Evolutionary conservation across 1,284 basidiomycete species (phyloP), one percentile per base, ranked within the genome.

Genomic region (Ceratobasidium sp.): DNA sequence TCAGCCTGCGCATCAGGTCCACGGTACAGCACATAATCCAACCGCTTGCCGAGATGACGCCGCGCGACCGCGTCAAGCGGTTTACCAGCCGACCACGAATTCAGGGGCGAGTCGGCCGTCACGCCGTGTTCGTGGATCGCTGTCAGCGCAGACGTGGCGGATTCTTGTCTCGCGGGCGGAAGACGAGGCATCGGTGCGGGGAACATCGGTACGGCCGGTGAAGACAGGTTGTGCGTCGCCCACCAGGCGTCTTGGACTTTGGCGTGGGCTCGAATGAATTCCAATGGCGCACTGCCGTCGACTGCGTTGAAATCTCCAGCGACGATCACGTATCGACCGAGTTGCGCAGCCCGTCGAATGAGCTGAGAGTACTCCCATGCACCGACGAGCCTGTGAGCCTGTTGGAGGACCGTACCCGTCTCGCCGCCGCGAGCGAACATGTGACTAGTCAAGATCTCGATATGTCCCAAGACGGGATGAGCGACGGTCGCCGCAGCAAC

Each of bases 371-470:
- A 91, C 84, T 99, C 95, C 94, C 96, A 99, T 67, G 96, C 94
- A 83, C 98, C 96, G 13, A 96, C 92, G n/a, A 98, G 89, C 68
- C 97, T 90, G 83, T 99, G 97, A 0, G 96, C 93, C 80, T 95
- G 90, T 80, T 90, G 88, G 78, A 93, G 89, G 82, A 94, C 94
- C 2, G 93, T 92, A 0, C 95, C 94, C 77, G 91, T 90, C 82
- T 98, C 97, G 9, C 94, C 94, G 52, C 94, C 95, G 83, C 92
- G 94, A 0, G 96, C 95, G 82, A 92, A 94, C 80, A 96, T 89
- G 88, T 99, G 98, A 0, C 97, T 99, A 81, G 95, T 95, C 87
- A 96, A 96, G 59, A 99, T 87, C 82, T 99, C 96, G 1, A 98
- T 88, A 81, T 94, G 89, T 2, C 95, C 96, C 10, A 98, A 87